A percentile compares a stretch with the other conserved stretches of the same genome.
phyloP scores from a whole-genome alignment of 495 filamentous ascomycete genomes.

The Penicillium pulvis region DNA sequence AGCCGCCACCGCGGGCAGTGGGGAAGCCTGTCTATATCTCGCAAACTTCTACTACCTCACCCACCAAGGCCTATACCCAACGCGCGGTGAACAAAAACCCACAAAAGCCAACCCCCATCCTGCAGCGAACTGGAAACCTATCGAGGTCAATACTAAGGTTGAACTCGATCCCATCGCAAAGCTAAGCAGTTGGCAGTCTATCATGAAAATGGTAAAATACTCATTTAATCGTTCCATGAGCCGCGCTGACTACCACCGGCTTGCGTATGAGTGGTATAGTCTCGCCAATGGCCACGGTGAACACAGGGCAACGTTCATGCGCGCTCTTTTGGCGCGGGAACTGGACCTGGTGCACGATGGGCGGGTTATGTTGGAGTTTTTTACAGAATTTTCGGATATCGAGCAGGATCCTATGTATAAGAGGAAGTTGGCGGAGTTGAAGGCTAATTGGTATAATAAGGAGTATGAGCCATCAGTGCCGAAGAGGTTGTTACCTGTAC shows the following conservation, averaged over 20 bases:
- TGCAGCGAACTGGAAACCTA: background rate
- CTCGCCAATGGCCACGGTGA: slow-evolving; percentile 17
- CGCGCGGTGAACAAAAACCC: slow-evolving; percentile 22
- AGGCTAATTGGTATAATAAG: slow-evolving; percentile 25
- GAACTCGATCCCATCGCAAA: background rate
- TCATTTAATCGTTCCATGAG: slow-evolving; percentile 14
- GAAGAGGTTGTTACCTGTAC: slow-evolving; percentile 25
- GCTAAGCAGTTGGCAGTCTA: background rate
- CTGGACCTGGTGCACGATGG: slow-evolving; percentile 14
- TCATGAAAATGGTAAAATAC: background rate
- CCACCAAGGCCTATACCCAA: slow-evolving; percentile 27
- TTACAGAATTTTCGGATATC: background rate
- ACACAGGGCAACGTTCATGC: slow-evolving; percentile 19
- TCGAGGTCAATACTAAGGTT: background rate
- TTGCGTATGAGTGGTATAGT: slow-evolving; percentile 40
- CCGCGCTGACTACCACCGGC: slow-evolving; percentile 24
- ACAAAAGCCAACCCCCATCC: background rate
- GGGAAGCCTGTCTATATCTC: slow-evolving; percentile 33
- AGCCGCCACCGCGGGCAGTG: slow-evolving; percentile 33
- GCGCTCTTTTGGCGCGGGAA: slow-evolving; percentile 28
- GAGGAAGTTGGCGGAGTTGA: slow-evolving; percentile 15
- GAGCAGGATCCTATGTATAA: background rate
- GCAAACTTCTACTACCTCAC: slow-evolving; percentile 45
- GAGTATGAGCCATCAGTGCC: slow-evolving; percentile 24
- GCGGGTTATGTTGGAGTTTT: background rate